Evolutionary conservation across 176 grass and related monocot species (phyloP), one percentile per base, ranked within the genome.

Genomic region (Cocos nucifera): DNA sequence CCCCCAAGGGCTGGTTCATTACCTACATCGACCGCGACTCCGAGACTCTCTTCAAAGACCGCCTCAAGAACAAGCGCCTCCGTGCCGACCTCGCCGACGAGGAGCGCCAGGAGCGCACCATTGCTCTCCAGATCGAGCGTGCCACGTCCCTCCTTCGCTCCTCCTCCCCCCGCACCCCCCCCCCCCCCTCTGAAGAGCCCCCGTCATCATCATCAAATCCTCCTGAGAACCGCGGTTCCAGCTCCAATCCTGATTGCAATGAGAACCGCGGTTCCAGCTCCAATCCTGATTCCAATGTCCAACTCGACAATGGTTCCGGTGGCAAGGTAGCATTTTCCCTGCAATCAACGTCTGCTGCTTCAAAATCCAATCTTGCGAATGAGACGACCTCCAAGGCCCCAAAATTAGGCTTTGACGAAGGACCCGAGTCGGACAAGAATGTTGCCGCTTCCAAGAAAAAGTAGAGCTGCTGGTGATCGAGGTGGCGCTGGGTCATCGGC

Each of bases 1-100:
- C 91, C 4, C 91, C 83, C 57, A 96, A 96, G 77, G 91, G 91
- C 0, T 96, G 91, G 86, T 96, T 96, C 69, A 87, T 96, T 54
- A 90, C 91, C 4, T 96, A 90, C 69, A 82, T 96, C 30, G 91
- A 96, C 35, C 68, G 86, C 0, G 86, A 96, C 62, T 96, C 91
- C 0, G 91, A 90, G 78, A 65, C 85, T 57, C 52, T 82, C 12
- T 80, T 90, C 51, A 96, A 96, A 80, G 80, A 75, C 4, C 81
- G 91, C 71, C 81, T 90, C 58, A 90, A 96, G 80, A 78, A 80
- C 50, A 96, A 90, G 59, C 79, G 91, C 49, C 49, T 84, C 60
- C 83, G 76, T 44, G 77, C 91, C 0, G 91, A 96, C 64, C 71
- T 96, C 0, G 83, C 68, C 1, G 90, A 95, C 14, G 90, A 89